A percentile compares a stretch with the other conserved stretches of the same genome.
These are phyloP conservation scores for Pseudotsuga menziesii DNA, from an alignment of 75 land plant genomes.

Conservation along the genomic window DNA sequence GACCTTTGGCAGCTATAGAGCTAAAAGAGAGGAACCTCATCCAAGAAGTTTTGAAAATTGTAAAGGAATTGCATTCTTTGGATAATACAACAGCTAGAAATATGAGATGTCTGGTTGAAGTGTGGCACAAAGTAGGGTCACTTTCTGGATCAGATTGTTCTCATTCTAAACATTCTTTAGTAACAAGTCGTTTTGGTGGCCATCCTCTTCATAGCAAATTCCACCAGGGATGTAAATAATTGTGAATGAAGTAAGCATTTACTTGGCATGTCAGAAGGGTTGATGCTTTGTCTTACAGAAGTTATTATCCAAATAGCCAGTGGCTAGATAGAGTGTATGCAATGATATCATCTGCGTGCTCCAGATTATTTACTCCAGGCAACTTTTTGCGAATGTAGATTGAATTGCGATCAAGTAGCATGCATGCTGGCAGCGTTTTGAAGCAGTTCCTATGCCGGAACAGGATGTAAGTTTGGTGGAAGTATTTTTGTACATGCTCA, in stretches of 20 bases:
- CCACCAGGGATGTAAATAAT: neutral
- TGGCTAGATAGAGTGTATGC: too few species aligned
- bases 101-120: neutral
- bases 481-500: neutral
- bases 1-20: neutral
- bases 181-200: neutral
- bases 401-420: neutral
- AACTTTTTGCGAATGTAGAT: neutral
- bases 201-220: neutral
- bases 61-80: neutral
- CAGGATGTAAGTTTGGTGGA: neutral
- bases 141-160: neutral
- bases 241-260: neutral
- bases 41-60: constrained; percentile 7
- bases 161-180: neutral
- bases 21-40: neutral
- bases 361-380: neutral
- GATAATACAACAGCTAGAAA: neutral
- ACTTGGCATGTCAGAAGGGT: neutral
- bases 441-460: neutral
- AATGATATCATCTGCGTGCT: neutral
- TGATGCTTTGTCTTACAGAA: neutral
- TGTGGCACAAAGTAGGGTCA: neutral
- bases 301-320: too few species aligned
- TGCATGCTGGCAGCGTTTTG: neutral